phyloP scores from a whole-genome alignment of 169 alveolate species.

The Plasmodium inui region DNA sequence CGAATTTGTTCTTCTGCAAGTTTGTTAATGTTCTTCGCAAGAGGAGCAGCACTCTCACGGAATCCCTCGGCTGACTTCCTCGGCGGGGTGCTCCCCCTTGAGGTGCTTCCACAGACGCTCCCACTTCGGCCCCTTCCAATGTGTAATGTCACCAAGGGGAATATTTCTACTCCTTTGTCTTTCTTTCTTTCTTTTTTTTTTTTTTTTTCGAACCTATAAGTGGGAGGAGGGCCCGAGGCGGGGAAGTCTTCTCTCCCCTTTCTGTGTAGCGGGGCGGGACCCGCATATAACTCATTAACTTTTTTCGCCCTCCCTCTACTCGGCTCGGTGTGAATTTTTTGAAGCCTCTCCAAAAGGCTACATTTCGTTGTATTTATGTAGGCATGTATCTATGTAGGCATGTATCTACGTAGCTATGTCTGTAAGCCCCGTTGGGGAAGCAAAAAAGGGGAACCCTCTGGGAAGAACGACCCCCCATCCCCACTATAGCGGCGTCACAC shows the following conservation, averaged over 20 bases:
- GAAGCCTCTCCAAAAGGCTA: background rate
- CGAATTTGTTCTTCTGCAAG: slow-evolving; percentile 52
- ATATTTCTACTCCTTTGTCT: background rate
- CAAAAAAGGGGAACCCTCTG: too few species aligned
- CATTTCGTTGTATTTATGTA: background rate
- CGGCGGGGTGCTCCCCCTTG: background rate
- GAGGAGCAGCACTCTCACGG: slow-evolving; percentile 7
- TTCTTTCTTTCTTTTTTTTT: too few species aligned
- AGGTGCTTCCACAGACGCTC: too few species aligned
- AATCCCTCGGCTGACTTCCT: background rate
- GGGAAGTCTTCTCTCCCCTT: background rate
- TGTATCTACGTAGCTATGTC: too few species aligned
- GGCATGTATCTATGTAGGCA: too few species aligned
- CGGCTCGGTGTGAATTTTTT: background rate
- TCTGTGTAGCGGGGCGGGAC: background rate
- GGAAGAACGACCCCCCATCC: too few species aligned
- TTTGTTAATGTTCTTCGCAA: slow-evolving; percentile 18
- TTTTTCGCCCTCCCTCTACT: background rate
- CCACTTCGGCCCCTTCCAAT: too few species aligned
- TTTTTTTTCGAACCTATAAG: background rate
- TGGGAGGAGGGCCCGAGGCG: background rate
- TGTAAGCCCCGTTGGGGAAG: background rate
- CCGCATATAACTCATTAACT: background rate
- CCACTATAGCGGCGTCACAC: too few species aligned
- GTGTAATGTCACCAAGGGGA: too few species aligned